Base-by-base conservation (phyloP, 2,329 filamentous ascomycete genomes). In the Nigrospora oryzae region DNA sequence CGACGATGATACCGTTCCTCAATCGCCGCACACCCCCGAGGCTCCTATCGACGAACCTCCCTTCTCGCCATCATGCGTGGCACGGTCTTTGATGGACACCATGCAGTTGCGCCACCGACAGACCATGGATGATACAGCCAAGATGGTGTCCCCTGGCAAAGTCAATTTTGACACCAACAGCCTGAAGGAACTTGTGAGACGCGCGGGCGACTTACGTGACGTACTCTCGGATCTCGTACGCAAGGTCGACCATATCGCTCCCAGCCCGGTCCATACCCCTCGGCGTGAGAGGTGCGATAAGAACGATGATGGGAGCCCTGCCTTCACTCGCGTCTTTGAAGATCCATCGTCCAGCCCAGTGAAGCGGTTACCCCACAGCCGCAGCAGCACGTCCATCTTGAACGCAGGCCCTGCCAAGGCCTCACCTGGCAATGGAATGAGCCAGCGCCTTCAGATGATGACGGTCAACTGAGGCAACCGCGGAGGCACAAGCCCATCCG, bases 151-250 rank as follows among this genome's bases (percentile, higher is more conserved):
- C 38, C 68, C 70, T 42, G 69, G 72, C 48, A 75, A 75, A 63
- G 73, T 84, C 55, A 81, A 82, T 47, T 84, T 84, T 50, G 81
- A 83, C 56, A 84, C 81, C 5, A 83, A 82, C 50, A 84, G 78
- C 59, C 68, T 84, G n/a, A 79, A 78, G 53, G 77, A 80, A 54
- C 65, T 84, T 43, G 81, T 84, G 34, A 79, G 78, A 57, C 71
- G 79, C 47, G 81, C 81, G 1, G 72, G 75, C 28, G 74, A 77
- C 45, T 62, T 84, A 32, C 73, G 75, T 28, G 78, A 83, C 51
- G 66, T 68, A 4, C 63, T 84, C 17, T 79, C 79, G 0, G 79
- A 83, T 44, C 60, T 78, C 5, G 68, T 84, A 39, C 76, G 80
- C 40, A 71, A 70, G 42, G 75, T 72, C 35, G 80, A 84, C 53